phyloP scores from a whole-genome alignment of 768 basidiomycete species.

The Inosperma sp. region DNA sequence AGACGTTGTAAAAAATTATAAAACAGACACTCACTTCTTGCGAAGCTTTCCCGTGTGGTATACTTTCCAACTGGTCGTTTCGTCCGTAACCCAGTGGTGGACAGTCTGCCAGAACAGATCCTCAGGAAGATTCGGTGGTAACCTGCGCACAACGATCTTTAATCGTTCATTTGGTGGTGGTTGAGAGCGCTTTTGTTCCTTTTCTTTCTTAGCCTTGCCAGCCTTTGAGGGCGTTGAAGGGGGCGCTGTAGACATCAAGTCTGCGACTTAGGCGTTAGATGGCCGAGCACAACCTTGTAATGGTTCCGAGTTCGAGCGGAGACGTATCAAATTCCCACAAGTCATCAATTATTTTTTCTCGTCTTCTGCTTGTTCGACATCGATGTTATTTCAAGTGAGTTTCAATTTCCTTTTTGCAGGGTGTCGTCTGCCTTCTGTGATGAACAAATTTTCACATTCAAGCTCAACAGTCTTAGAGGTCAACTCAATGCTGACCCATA shows the following conservation, averaged over 20 bases:
- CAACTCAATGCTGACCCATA: conserved; percentile 38
- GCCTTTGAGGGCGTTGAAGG: conserved; percentile 27
- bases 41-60: conserved; percentile 66
- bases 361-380: conserved; percentile 6
- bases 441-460: conserved; percentile 56
- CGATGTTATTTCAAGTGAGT: neutral
- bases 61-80: conserved; percentile 61
- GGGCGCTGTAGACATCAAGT: conserved; percentile 22
- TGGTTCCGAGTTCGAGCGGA: conserved; percentile 20
- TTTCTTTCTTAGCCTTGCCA: conserved; percentile 36
- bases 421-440: conserved; percentile 22
- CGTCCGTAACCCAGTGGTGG: conserved; percentile 74
- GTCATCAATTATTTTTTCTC: conserved; percentile 1
- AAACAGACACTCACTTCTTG: conserved; percentile 48
- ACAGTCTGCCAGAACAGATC: conserved; percentile 93
- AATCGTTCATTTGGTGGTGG: conserved; percentile 51
- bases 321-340: conserved; percentile 8
- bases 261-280: neutral
- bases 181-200: conserved; percentile 28
- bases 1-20: neutral
- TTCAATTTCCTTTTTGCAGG: neutral
- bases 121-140: conserved; percentile 91
- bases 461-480: conserved; percentile 61
- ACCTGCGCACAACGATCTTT: conserved; percentile 82
- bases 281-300: too few species aligned